A percentile compares a stretch with the other conserved stretches of the same genome.
Conservation (phyloP, 139 green algal genomes). For the Eudorina sp. region DNA sequence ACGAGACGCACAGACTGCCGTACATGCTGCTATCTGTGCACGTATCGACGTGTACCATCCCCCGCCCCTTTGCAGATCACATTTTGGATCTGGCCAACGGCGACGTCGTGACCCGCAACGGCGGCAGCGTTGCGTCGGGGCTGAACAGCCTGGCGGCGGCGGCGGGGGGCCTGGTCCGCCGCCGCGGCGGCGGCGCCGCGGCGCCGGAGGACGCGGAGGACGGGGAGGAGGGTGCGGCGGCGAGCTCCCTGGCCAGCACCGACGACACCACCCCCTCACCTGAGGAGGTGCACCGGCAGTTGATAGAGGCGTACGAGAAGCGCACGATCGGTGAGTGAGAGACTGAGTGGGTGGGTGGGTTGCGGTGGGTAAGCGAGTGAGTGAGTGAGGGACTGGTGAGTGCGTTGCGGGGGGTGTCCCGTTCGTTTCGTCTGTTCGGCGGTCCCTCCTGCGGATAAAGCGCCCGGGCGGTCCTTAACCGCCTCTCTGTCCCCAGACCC, state of each 20-base stretch:
- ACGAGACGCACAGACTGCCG: too few species aligned
- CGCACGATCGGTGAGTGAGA: constrained; percentile 25
- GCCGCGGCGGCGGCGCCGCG: neutral
- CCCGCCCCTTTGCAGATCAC: constrained; percentile 79
- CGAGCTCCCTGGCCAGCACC: neutral
- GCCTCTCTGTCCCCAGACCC: too few species aligned
- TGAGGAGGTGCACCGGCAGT: neutral
- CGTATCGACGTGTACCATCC: too few species aligned
- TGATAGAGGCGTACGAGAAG: constrained; percentile 44
- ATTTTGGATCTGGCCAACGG: constrained; percentile 87
- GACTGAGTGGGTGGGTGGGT: neutral
- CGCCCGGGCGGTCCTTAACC: too few species aligned
- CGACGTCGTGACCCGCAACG: constrained; percentile 53
- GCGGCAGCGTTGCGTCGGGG: neutral
- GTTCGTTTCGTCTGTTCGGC: too few species aligned
- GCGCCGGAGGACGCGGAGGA: neutral
- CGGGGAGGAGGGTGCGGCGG: neutral
- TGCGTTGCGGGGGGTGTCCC: neutral
- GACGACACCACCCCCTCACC: neutral
- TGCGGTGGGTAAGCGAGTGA: neutral
- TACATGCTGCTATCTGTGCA: too few species aligned
- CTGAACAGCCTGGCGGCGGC: neutral
- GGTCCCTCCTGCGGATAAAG: too few species aligned
- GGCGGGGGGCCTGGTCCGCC: neutral
- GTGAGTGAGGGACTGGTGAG: neutral